Percentiles rank a stretch among this genome's conserved stretches.
These are phyloP conservation scores for Heliamphora exappendiculata DNA, from an alignment of 148 eudicot species.

Conservation along the genomic window DNA sequence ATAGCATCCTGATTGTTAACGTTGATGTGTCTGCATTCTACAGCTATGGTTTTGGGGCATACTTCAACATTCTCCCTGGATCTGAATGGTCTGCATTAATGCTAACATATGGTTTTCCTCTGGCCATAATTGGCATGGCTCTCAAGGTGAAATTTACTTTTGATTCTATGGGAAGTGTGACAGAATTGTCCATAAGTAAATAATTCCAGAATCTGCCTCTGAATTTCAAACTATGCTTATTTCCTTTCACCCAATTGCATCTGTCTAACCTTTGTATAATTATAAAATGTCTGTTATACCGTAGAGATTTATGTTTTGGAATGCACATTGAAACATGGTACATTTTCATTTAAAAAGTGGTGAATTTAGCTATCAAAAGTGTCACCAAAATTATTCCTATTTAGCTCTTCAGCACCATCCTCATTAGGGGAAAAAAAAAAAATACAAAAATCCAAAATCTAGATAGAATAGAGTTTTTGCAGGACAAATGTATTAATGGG, in stretches of 20 bases:
- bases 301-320: not conserved
- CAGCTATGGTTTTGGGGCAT: slow-evolving; percentile 98
- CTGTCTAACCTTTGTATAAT: not conserved
- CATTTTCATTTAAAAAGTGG: not conserved
- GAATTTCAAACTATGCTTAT: slow-evolving; percentile 6
- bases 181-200: not conserved
- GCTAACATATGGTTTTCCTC: slow-evolving; percentile 97
- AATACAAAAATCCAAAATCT: not conserved
- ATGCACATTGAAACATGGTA: not conserved
- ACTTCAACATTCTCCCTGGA: slow-evolving; percentile 91
- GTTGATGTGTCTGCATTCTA: slow-evolving; percentile 10
- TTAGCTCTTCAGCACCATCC: no score
- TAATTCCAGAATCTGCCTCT: not conserved
- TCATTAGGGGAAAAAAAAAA: not conserved
- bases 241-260: not conserved
- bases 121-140: slow-evolving; percentile 97
- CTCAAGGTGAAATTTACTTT: slow-evolving; percentile 50
- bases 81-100: slow-evolving; percentile 99
- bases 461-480: not conserved
- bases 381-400: not conserved
- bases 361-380: not conserved
- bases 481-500: not conserved
- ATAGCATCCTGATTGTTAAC: not conserved
- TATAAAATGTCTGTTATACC: not conserved
- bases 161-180: not conserved